Base-by-base conservation (phyloP, 78 protist species). In the Pigoraptor vietnamica region DNA sequence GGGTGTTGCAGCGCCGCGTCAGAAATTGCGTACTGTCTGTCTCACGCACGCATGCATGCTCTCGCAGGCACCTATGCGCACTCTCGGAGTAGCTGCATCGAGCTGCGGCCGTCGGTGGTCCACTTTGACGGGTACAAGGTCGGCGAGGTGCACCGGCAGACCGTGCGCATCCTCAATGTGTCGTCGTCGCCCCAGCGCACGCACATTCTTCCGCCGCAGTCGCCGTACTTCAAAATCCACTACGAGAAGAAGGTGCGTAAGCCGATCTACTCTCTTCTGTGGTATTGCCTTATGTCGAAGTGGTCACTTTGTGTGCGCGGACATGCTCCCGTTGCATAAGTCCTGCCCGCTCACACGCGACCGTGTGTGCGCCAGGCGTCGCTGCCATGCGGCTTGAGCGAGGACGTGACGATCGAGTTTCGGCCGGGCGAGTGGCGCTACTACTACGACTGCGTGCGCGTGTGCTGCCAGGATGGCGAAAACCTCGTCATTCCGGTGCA, bases 361-460 rank as follows among this genome's bases (percentile, higher is more conserved):
- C 29, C 14, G 67, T 48, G 67, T 48, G 14, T 48, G 67, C 29
- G 29, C 6, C 67, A 48, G 67, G 67, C 67, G 14, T 21, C 67
- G 67, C 67, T 48, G 6, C 67, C 67, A 14, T 48, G 67, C 14
- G 67, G 67, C 14, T 48, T 48, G 67, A 48, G 67, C 14, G 84
- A 81, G 84, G 84, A 81, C 1, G 14, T 81, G 9, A 81, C 84
- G 36, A 29, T 81, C 36, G n/a, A 21, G 14, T 81, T 81, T 14
- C 84, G 84, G 14, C 36, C 84, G 36, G 84, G 14, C n/a, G 84
- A 81, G n/a, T 29, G 24, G 24, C 84, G 84, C 23, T 81, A 81
- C n/a, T 81, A 81, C 84, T 81, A 81, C 84, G 84, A 81, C 84
- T 81, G 84, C 84, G 14, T 81, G 14, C 84, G 84, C 84, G 84